Evolutionary conservation across 106 monocot genomes (phyloP).

Genomic region (Allium fistulosum): DNA sequence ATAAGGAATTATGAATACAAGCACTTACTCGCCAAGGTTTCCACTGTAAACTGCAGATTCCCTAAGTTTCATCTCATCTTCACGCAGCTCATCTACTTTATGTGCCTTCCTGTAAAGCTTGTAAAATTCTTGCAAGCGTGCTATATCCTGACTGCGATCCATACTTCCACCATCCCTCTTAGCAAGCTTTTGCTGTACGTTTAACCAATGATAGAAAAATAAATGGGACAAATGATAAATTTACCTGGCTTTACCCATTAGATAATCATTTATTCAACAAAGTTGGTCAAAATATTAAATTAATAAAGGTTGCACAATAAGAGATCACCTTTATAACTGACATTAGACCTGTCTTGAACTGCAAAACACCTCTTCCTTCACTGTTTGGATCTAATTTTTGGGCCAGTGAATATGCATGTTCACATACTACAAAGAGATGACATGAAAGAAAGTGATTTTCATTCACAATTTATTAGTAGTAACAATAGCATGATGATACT

Average conservation of each 20-base stretch:
- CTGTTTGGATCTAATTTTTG: slow-evolving; percentile 89
- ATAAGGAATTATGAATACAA: neutral
- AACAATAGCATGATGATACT: too few relatives aligned
- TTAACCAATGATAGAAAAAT: neutral
- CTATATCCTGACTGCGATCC: slow-evolving; percentile 77
- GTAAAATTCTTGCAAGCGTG: slow-evolving; percentile 85
- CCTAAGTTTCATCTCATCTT: slow-evolving; percentile 86
- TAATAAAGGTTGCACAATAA: neutral
- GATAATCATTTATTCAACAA: too few relatives aligned
- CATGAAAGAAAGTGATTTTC: neutral
- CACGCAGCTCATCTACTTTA: slow-evolving; percentile 72
- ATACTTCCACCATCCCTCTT: slow-evolving; percentile 72
- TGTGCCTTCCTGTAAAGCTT: slow-evolving; percentile 73
- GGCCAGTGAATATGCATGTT: slow-evolving; percentile 84
- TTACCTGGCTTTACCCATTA: too few relatives aligned
- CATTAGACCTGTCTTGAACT: slow-evolving; percentile 93
- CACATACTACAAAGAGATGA: slow-evolving; percentile 58
- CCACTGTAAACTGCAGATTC: slow-evolving; percentile 85
- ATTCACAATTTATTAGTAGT: neutral
- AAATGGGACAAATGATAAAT: neutral
- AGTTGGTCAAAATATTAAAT: too few relatives aligned
- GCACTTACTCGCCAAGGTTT: slow-evolving; percentile 80
- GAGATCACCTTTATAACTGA: slow-evolving; percentile 70
- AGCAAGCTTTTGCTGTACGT: slow-evolving; percentile 83
- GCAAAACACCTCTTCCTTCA: slow-evolving; percentile 84